These are phyloP conservation scores for Geranomyces michiganensis DNA, from an alignment of 192 early-diverging fungal genomes.

Conservation along the genomic window DNA sequence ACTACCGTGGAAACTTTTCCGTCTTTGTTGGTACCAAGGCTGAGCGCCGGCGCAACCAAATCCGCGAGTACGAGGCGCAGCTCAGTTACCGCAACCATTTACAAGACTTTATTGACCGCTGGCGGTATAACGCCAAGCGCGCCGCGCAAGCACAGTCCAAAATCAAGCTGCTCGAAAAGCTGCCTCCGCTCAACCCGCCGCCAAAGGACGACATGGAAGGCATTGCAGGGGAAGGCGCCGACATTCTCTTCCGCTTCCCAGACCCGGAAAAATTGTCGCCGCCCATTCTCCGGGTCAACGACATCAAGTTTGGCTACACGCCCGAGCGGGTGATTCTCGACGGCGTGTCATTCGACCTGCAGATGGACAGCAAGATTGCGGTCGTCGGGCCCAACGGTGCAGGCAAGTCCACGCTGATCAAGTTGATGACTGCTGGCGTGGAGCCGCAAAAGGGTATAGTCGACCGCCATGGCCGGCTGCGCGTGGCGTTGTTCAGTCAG, in stretches of 20 bases:
- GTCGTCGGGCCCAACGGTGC: constrained; percentile 99
- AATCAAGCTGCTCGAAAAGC: constrained; percentile 97
- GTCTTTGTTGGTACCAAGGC: constrained; percentile 86
- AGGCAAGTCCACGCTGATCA: constrained; percentile 96
- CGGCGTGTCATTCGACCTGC: constrained; percentile 88
- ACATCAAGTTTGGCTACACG: constrained; percentile 89
- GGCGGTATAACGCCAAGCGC: constrained; percentile 98
- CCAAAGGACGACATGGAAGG: constrained; percentile 66
- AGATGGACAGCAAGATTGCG: constrained; percentile 97
- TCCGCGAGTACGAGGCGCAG: constrained; percentile 96
- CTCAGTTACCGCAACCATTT: constrained; percentile 90
- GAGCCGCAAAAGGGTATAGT: constrained; percentile 78
- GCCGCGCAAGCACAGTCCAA: constrained; percentile 95
- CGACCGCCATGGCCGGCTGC: constrained; percentile 89
- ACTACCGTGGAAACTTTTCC: constrained; percentile 95
- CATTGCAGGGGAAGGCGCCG: constrained; percentile 68
- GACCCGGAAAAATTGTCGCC: constrained; percentile 93
- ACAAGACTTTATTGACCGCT: constrained; percentile 97
- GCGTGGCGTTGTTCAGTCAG: constrained; percentile 94
- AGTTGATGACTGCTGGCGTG: constrained; percentile 85
- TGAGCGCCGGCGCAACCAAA: constrained; percentile 87
- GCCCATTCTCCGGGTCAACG: constrained; percentile 94
- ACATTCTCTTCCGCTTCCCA: constrained; percentile 85
- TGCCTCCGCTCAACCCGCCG: constrained; percentile 88
- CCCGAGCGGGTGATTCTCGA: constrained; percentile 77